A percentile compares a stretch with the other conserved stretches of the same genome.
phyloP scores from a whole-genome alignment of 192 early-diverging fungal genomes.

The Phycomyces nitens region DNA sequence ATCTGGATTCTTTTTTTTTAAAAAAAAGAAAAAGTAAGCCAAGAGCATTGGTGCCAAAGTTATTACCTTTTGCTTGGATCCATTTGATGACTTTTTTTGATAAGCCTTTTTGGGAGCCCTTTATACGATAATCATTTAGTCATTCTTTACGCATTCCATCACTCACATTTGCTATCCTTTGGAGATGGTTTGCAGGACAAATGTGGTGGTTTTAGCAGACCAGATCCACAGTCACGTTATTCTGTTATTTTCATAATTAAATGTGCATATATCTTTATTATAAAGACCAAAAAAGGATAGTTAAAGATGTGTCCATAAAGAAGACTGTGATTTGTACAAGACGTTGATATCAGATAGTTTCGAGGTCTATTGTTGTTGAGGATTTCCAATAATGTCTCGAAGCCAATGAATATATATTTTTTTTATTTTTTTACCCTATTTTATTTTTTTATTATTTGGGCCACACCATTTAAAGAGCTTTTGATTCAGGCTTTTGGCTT shows the following conservation, averaged over 20 bases:
- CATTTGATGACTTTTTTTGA: conserved; percentile 2
- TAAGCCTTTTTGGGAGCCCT: conserved; percentile 9
- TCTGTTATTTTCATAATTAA: not conserved
- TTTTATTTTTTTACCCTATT: too few relatives aligned
- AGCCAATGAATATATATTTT: too few relatives aligned
- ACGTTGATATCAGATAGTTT: too few relatives aligned
- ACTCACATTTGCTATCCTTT: not conserved
- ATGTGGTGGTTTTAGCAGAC: not conserved
- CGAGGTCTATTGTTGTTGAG: too few relatives aligned
- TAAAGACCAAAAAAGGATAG: too few relatives aligned
- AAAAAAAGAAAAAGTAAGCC: not conserved
- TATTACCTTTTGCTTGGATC: not conserved
- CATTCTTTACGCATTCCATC: not conserved
- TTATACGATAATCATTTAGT: not conserved
- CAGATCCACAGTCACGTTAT: not conserved
- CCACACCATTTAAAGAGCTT: too few relatives aligned
- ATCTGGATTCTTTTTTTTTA: not conserved
- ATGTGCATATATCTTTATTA: too few relatives aligned
- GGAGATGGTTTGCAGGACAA: not conserved
- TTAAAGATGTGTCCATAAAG: too few relatives aligned
- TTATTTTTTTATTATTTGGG: too few relatives aligned
- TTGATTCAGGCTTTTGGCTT: not conserved
- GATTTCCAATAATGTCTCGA: too few relatives aligned
- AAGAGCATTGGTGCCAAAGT: not conserved
- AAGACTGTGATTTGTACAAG: too few relatives aligned